Evolutionary conservation across 495 filamentous ascomycete genomes (phyloP).

Genomic region (Immersiella caudata): DNA sequence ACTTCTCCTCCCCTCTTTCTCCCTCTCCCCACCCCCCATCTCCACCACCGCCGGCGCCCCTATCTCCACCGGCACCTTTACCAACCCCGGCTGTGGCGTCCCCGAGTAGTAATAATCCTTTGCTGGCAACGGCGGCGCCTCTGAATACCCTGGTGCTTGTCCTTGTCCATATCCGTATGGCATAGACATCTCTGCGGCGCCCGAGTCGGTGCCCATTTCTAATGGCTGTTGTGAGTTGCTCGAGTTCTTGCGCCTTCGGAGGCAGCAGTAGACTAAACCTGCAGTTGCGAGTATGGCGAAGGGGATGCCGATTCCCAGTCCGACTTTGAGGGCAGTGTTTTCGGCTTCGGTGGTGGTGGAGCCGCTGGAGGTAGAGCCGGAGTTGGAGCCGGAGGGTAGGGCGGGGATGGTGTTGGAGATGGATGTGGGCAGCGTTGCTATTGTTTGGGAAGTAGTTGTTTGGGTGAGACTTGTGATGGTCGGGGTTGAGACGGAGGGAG

Average conservation of each 20-base stretch:
- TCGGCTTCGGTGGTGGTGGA: not conserved
- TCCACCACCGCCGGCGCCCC: not conserved
- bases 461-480: too few relatives aligned
- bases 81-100: not conserved
- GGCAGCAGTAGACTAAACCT: conserved; percentile 7
- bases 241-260: conserved; percentile 11
- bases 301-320: conserved; percentile 28
- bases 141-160: not conserved
- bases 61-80: not conserved
- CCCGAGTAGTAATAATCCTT: not conserved
- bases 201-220: not conserved
- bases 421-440: not conserved
- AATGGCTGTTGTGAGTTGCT: not conserved
- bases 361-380: not conserved
- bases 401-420: not conserved
- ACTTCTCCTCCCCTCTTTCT: not conserved
- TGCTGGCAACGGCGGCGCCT: not conserved
- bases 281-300: conserved; percentile 13
- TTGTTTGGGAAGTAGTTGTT: conserved; percentile 7
- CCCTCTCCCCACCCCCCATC: not conserved
- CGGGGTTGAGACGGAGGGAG: conserved; percentile 10
- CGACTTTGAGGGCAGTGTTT: conserved; percentile 20
- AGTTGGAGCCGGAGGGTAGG: not conserved
- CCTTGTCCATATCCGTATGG: too few relatives aligned
- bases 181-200: not conserved